Percentiles rank a stretch among this genome's conserved stretches.
These are phyloP conservation scores for Agrocybe pediades DNA, from an alignment of 768 basidiomycete genomes.

Conservation along the genomic window DNA sequence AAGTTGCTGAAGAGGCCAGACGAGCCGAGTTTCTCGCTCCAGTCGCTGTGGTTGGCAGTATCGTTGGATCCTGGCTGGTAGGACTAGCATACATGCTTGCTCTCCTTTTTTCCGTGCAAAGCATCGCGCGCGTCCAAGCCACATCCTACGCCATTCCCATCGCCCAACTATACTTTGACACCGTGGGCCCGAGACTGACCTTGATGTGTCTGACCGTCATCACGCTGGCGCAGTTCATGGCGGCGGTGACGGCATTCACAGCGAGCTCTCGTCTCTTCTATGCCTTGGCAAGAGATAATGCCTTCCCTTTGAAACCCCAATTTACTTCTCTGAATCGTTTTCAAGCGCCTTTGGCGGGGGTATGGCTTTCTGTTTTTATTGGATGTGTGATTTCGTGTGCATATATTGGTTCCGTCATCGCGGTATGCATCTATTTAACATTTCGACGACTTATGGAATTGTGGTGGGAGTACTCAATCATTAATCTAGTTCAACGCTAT, in stretches of 20 bases:
- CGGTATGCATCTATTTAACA: slow-evolving; percentile 39
- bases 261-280: slow-evolving; percentile 60
- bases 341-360: slow-evolving; percentile 56
- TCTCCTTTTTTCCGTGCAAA: slow-evolving; percentile 58
- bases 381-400: slow-evolving; percentile 59
- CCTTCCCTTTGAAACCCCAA: slow-evolving; percentile 44
- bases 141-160: slow-evolving; percentile 60
- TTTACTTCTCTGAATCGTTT: slow-evolving; percentile 55
- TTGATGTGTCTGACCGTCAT: slow-evolving; percentile 54
- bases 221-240: slow-evolving; percentile 51
- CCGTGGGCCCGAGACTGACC: slow-evolving; percentile 46
- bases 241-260: slow-evolving; percentile 59
- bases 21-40: slow-evolving; percentile 60
- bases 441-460: too few relatives aligned
- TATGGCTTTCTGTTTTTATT: slow-evolving; percentile 54
- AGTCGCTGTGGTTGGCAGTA: slow-evolving; percentile 55
- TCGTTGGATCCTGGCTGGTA: slow-evolving; percentile 58
- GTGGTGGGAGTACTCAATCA: too few relatives aligned
- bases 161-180: slow-evolving; percentile 58
- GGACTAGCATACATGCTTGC: slow-evolving; percentile 61
- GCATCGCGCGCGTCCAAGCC: slow-evolving; percentile 47
- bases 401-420: slow-evolving; percentile 58
- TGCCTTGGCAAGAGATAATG: slow-evolving; percentile 56
- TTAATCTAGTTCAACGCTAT: slow-evolving; percentile 52
- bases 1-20: slow-evolving; percentile 60